phyloP scores from a whole-genome alignment of 306 rosid genomes.

The Hippophae gyantsensis region DNA sequence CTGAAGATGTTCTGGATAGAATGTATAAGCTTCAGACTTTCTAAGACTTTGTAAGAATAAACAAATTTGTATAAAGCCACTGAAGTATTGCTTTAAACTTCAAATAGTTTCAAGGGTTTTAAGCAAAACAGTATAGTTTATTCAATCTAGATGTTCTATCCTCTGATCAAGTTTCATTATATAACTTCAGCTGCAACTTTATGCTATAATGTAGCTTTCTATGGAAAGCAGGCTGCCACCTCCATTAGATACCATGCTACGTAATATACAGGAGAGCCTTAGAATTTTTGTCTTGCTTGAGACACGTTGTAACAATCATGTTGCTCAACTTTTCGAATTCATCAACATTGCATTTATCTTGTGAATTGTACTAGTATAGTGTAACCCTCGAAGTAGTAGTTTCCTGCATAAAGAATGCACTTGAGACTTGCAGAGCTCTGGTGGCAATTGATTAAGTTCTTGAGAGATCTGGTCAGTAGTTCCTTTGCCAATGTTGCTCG shows the following conservation, averaged over 20 bases:
- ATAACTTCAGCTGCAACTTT: neutral
- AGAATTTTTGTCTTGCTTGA: neutral
- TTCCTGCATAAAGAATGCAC: too few relatives aligned
- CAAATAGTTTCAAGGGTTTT: conserved; percentile 1
- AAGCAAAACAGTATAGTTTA: conserved; percentile 1
- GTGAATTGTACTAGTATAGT: neutral
- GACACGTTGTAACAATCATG: neutral
- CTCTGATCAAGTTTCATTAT: neutral
- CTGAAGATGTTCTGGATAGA: neutral
- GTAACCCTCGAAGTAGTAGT: neutral
- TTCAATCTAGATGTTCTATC: neutral
- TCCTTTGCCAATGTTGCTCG: neutral
- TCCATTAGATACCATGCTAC: neutral
- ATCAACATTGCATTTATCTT: neutral
- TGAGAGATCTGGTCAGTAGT: neutral
- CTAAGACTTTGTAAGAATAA: neutral
- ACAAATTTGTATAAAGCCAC: neutral
- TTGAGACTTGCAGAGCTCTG: neutral
- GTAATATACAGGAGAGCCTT: neutral
- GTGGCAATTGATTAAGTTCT: neutral
- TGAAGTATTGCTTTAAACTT: conserved; percentile 2
- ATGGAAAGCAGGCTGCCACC: neutral
- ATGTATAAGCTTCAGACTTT: neutral
- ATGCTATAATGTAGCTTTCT: neutral
- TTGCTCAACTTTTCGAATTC: neutral